A percentile compares a stretch with the other conserved stretches of the same genome.
Conservation (phyloP, 768 basidiomycete species). For the Kwoniella sp. region DNA sequence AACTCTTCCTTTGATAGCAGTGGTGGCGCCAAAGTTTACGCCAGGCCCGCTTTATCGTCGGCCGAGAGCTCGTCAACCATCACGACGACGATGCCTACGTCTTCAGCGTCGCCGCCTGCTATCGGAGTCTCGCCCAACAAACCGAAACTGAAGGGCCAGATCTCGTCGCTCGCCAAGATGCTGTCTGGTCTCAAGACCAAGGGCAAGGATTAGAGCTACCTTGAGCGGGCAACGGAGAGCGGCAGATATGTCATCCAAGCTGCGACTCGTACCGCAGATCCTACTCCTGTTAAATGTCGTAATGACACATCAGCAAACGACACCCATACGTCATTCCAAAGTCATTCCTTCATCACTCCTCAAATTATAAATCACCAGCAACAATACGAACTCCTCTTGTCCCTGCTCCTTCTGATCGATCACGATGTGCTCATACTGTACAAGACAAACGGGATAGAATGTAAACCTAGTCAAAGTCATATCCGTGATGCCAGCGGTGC, state of each 20-base stretch:
- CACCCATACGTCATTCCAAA: neutral
- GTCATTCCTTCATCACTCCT: neutral
- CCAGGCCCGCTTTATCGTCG: slow-evolving; percentile 5
- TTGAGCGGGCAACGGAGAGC: neutral
- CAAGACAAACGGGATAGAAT: neutral
- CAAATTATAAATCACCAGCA: neutral
- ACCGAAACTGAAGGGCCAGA: slow-evolving; percentile 82
- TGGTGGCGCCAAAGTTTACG: neutral
- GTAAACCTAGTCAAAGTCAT: neutral
- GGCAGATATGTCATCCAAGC: neutral
- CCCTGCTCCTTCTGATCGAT: neutral
- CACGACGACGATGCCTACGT: slow-evolving; percentile 10
- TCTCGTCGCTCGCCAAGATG: slow-evolving; percentile 89
- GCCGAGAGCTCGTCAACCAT: slow-evolving; percentile 20
- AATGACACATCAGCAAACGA: neutral
- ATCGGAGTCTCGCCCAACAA: slow-evolving; percentile 37
- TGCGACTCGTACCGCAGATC: too few relatives aligned
- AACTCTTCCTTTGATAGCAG: neutral
- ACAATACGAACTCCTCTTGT: neutral
- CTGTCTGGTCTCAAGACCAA: slow-evolving; percentile 63
- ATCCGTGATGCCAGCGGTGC: slow-evolving; percentile 9
- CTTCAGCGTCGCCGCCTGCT: neutral
- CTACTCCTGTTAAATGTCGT: too few relatives aligned
- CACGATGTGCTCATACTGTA: neutral
- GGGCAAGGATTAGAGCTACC: slow-evolving; percentile 38